These are phyloP conservation scores for Excoecaria cochinchinensis DNA, from an alignment of 345 rosid genomes.

Conservation along the genomic window DNA sequence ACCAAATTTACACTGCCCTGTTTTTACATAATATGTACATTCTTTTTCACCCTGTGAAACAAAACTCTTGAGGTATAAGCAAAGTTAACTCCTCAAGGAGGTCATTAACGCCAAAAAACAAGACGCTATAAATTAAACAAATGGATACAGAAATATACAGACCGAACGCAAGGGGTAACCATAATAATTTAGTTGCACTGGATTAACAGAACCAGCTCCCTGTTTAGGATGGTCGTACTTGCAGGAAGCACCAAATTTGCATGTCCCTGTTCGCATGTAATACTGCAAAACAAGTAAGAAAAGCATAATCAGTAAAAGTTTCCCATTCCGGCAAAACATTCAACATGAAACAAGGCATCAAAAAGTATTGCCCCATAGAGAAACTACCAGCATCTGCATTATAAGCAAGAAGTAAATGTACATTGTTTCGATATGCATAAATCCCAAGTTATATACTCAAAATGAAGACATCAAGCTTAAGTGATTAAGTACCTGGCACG, in stretches of 20 bases:
- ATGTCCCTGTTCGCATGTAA: slow-evolving; percentile 80
- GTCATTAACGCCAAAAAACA: background rate
- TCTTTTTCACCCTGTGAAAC: slow-evolving; percentile 81
- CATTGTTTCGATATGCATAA: slow-evolving; percentile 16
- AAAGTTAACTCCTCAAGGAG: slow-evolving; percentile 1
- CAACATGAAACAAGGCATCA: slow-evolving; percentile 1
- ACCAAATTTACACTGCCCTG: slow-evolving; percentile 89
- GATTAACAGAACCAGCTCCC: slow-evolving; percentile 55
- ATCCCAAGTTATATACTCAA: slow-evolving; percentile 2
- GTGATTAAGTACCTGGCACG: slow-evolving; percentile 63
- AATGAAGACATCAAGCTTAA: background rate
- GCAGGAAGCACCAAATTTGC: slow-evolving; percentile 93
- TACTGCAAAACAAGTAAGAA: slow-evolving; percentile 48
- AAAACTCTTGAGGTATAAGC: slow-evolving; percentile 1
- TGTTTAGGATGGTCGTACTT: slow-evolving; percentile 90
- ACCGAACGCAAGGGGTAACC: slow-evolving; percentile 93
- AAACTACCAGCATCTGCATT: background rate
- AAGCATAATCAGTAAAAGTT: slow-evolving; percentile 11
- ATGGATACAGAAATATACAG: slow-evolving; percentile 31
- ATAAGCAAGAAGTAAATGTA: background rate
- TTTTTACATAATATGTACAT: slow-evolving; percentile 83
- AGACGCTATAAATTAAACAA: background rate
- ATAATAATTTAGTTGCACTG: slow-evolving; percentile 51
- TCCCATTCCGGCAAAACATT: slow-evolving; percentile 3
- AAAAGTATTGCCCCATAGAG: background rate